Base-by-base conservation (phyloP, 768 basidiomycete species). In the Lactarius quietus region DNA sequence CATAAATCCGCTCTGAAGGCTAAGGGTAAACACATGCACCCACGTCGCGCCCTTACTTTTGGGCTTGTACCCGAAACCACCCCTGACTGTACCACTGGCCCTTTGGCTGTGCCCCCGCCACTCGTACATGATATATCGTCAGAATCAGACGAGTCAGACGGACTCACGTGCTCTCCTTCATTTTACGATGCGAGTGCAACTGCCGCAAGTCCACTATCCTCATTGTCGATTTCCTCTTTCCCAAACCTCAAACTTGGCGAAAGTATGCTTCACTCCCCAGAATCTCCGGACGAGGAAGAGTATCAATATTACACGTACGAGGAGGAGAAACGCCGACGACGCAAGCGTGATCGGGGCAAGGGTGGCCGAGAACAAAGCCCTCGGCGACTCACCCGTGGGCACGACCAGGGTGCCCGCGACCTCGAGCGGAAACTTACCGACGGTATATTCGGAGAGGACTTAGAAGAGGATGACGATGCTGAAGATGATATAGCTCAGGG, bases 91-190 rank as follows among this genome's bases (percentile, higher is more conserved):
- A 26, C 20, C 51, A n/a, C 52, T 29, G 5, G 20, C 61, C 4
- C n/a, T n/a, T n/a, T 56, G 14, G 31, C 14, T 23, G 55, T 71
- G 31, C 78, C 78, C 5, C 84, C 84, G 0, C 78, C 83, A 12
- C 83, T 87, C 68, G 76, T 88, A 60, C 84, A 84, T 31, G 87
- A 89, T 74, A 71, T 86, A 65, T 85, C 84, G 28, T 81, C 80
- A 20, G 85, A 86, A 73, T 85, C 83, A 6, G 87, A 88, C 70
- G 86, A 88, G 76, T 83, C 82, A 62, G 87, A 88, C 73, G 81
- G 80, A 59, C 80, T 83, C 67, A 62, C 75, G 14, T 76, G 75
- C 60, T 76, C 78, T 8, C 78, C 78, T 23, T 48, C 65, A 10
- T 26, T n/a, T 17, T 54, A 35, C 26, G 61, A 29, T 26, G 23